Evolutionary conservation across 2,329 filamentous ascomycete genomes (phyloP).

Genomic region (Aspergillus sp.): DNA sequence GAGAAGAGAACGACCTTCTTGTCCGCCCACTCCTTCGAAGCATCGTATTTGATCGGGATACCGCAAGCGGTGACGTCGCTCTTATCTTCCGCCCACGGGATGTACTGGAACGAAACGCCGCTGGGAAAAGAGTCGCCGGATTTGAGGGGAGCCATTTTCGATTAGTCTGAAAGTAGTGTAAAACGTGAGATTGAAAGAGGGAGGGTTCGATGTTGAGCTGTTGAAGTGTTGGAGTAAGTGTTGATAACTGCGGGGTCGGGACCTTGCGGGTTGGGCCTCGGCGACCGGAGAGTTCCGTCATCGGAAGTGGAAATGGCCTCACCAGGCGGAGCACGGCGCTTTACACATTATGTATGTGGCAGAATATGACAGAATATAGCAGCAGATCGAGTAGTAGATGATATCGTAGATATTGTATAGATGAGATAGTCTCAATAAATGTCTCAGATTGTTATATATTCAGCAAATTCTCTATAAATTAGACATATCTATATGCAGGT

Average conservation of each 20-base stretch:
- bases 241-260: neutral
- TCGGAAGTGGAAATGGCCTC: neutral
- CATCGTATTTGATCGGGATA: constrained; percentile 74
- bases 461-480: too few species aligned
- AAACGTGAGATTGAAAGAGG: neutral
- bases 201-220: neutral
- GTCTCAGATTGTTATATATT: too few species aligned
- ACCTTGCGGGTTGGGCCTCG: neutral
- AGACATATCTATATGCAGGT: neutral
- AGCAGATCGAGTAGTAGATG: neutral
- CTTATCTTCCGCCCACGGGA: constrained; percentile 71
- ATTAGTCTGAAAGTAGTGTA: neutral
- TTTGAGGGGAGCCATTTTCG: constrained; percentile 56
- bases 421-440: neutral
- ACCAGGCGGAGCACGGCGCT: neutral
- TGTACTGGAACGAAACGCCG: constrained; percentile 76
- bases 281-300: constrained; percentile 2
- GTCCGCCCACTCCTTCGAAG: constrained; percentile 70
- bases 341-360: constrained; percentile 3
- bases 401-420: neutral
- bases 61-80: constrained; percentile 73
- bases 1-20: constrained; percentile 73
- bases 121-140: constrained; percentile 79
- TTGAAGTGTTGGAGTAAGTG: too few species aligned
- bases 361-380: neutral